phyloP scores from a whole-genome alignment of 106 monocot species.

The Acorus calamus region DNA sequence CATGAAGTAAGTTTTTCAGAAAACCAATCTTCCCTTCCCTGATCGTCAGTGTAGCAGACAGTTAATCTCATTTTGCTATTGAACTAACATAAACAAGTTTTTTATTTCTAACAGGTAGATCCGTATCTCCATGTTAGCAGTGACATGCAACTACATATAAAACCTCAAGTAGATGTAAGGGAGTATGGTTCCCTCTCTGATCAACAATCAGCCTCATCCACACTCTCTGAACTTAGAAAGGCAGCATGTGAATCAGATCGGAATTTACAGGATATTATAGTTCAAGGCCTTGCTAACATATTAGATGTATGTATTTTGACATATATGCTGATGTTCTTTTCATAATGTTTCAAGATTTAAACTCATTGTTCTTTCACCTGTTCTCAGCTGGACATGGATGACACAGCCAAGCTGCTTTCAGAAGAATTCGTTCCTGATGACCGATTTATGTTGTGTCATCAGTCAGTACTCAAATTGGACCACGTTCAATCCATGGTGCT shows the following conservation, averaged over 20 bases:
- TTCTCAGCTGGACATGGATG: constrained; percentile 53
- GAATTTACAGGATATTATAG: constrained; percentile 31
- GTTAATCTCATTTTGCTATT: no score
- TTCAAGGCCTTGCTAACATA: constrained; percentile 33
- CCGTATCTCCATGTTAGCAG: constrained; percentile 59
- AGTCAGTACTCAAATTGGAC: constrained; percentile 50
- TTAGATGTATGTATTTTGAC: constrained; percentile 38
- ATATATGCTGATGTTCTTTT: not conserved
- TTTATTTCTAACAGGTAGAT: constrained; percentile 42
- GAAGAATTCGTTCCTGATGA: constrained; percentile 71
- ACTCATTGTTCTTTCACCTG: constrained; percentile 1
- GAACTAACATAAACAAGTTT: not conserved
- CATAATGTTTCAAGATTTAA: not conserved
- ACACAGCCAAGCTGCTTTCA: constrained; percentile 29
- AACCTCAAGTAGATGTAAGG: constrained; percentile 37
- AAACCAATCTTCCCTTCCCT: no score
- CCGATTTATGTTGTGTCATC: constrained; percentile 44
- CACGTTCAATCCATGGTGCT: constrained; percentile 22
- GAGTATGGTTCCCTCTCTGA: constrained; percentile 59
- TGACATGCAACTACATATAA: constrained; percentile 58
- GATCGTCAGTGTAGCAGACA: no score
- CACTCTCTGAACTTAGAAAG: constrained; percentile 36
- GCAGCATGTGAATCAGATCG: constrained; percentile 19
- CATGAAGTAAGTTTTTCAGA: constrained; percentile 37
- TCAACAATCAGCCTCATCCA: constrained; percentile 26